Conservation (phyloP, 2,329 filamentous ascomycete genomes). For the Juglanconis juglandina region DNA sequence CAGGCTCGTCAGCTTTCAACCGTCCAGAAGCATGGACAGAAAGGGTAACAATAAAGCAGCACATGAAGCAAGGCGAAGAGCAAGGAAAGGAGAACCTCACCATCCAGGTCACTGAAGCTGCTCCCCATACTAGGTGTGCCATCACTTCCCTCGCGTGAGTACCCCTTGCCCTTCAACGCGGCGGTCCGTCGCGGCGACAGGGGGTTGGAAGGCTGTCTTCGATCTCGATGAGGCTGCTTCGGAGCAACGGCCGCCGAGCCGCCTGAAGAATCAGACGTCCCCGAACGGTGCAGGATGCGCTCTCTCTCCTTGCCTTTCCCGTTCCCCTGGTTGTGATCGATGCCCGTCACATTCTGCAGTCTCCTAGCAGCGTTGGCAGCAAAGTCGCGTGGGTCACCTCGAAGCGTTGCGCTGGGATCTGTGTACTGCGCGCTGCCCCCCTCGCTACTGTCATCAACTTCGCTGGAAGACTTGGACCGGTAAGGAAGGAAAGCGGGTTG, state of each 20-base stretch:
- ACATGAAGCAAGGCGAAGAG: conserved; percentile 2
- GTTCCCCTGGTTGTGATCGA: conserved; percentile 20
- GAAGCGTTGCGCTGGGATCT: conserved; percentile 53
- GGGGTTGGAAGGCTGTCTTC: conserved; percentile 39
- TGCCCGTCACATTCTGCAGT: conserved; percentile 17
- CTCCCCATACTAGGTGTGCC: conserved; percentile 78
- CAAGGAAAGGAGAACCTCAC: conserved; percentile 35
- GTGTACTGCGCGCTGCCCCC: conserved; percentile 24
- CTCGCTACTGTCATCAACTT: conserved; percentile 21
- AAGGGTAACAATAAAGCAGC: neutral
- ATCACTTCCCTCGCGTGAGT: conserved; percentile 63
- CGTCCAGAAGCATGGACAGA: neutral
- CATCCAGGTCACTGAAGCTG: conserved; percentile 82
- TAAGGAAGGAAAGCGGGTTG: conserved; percentile 56
- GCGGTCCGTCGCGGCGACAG: conserved; percentile 58
- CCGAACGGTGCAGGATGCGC: conserved; percentile 38
- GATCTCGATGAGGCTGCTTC: conserved; percentile 28
- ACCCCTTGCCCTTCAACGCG: conserved; percentile 52
- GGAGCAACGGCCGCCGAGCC: conserved; percentile 45
- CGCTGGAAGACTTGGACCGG: conserved; percentile 27
- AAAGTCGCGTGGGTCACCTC: conserved; percentile 39
- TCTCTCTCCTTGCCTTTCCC: conserved; percentile 30
- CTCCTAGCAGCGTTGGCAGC: conserved; percentile 27
- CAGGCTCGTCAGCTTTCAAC: conserved; percentile 13
- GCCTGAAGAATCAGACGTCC: conserved; percentile 62